Conservation (phyloP, 176 grass and related monocot species). For the Saccharum officinarum region DNA sequence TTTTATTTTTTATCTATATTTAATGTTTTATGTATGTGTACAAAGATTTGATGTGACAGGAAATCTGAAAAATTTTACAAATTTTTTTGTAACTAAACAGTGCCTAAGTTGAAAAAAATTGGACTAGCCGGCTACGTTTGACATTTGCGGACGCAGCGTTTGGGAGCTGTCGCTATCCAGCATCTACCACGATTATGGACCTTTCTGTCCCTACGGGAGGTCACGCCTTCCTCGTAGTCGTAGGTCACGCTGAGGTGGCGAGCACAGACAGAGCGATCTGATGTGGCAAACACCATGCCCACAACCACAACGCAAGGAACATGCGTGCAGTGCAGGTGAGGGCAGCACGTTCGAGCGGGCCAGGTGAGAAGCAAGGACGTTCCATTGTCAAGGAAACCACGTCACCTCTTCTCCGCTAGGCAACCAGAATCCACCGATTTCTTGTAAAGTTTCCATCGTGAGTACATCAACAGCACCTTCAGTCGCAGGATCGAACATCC, state of each 20-base stretch:
- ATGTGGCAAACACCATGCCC: background rate
- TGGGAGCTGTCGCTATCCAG: background rate
- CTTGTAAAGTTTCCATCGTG: background rate
- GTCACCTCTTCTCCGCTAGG: background rate
- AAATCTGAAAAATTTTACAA: too few relatives aligned
- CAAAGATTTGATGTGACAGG: too few relatives aligned
- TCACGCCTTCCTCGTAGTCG: background rate
- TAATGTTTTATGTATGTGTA: too few relatives aligned
- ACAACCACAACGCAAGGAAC: conserved; percentile 4
- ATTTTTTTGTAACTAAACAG: too few relatives aligned
- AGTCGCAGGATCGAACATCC: too few relatives aligned
- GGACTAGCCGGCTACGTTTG: background rate
- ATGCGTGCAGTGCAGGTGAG: background rate
- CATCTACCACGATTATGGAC: background rate
- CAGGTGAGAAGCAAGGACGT: background rate
- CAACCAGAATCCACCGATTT: background rate
- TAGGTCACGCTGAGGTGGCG: background rate
- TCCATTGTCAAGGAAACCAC: background rate
- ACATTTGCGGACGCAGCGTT: background rate
- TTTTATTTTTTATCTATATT: too few relatives aligned
- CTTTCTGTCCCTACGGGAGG: background rate
- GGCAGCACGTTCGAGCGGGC: background rate
- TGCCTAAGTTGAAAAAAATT: background rate
- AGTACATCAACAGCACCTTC: too few relatives aligned
- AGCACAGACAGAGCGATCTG: background rate